Conservation (phyloP, 331 rosid species). For the Quercus phellos region DNA sequence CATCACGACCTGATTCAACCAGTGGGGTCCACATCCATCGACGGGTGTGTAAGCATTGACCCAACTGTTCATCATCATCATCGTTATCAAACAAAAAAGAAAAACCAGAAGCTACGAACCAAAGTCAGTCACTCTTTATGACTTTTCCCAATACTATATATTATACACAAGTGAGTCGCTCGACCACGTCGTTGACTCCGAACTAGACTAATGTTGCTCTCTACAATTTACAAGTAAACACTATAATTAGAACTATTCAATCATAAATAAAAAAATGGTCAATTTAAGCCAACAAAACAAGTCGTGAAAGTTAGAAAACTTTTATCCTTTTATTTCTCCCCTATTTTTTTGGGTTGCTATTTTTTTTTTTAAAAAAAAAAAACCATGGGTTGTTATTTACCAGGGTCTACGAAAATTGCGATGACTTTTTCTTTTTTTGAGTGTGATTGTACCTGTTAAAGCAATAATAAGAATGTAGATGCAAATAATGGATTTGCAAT, state of each 20-base stretch:
- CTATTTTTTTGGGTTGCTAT: too few relatives aligned
- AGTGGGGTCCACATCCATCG: too few relatives aligned
- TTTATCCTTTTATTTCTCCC: too few relatives aligned
- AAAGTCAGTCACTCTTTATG: background rate
- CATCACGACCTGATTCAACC: background rate
- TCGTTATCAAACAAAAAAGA: background rate
- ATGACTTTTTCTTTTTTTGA: background rate
- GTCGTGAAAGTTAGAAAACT: too few relatives aligned
- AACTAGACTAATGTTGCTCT: background rate
- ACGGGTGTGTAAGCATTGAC: background rate
- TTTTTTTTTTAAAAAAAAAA: too few relatives aligned
- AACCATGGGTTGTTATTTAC: too few relatives aligned
- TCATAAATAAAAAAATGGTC: too few relatives aligned
- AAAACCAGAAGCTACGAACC: background rate
- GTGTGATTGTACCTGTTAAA: background rate
- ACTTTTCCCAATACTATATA: too few relatives aligned
- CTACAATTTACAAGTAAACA: too few relatives aligned
- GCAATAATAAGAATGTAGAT: background rate
- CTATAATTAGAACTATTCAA: too few relatives aligned
- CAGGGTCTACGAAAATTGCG: too few relatives aligned
- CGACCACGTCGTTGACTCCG: background rate
- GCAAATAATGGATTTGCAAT: background rate
- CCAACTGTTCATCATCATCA: background rate
- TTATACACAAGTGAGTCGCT: background rate
- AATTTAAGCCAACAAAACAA: too few relatives aligned